These are phyloP conservation scores for Solanum chilense DNA, from an alignment of 257 asterid genomes.

Conservation along the genomic window DNA sequence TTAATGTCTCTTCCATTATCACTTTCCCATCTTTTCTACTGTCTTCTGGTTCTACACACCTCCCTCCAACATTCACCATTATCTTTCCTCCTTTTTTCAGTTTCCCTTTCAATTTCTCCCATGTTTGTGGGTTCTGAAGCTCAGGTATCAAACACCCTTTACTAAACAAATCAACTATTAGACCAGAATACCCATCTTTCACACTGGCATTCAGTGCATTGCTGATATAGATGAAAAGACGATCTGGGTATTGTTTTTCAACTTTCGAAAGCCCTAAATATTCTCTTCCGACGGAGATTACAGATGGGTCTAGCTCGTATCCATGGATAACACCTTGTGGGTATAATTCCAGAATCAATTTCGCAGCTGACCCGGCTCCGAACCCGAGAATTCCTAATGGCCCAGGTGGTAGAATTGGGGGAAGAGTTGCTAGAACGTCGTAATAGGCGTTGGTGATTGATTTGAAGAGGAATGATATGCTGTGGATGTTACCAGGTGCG, in stretches of 20 bases:
- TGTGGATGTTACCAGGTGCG: slow-evolving; percentile 92
- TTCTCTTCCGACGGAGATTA: slow-evolving; percentile 60
- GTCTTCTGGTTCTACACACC: slow-evolving; percentile 89
- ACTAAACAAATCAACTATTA: slow-evolving; percentile 55
- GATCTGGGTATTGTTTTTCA: slow-evolving; percentile 36
- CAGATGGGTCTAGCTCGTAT: slow-evolving; percentile 84
- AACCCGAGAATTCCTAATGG: slow-evolving; percentile 79
- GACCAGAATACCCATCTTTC: slow-evolving; percentile 60
- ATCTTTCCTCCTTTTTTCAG: slow-evolving; percentile 62
- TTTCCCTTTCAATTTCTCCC: slow-evolving; percentile 47
- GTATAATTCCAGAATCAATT: slow-evolving; percentile 46
- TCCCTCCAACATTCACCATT: slow-evolving; percentile 93
- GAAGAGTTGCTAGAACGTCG: slow-evolving; percentile 80
- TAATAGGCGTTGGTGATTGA: slow-evolving; percentile 59
- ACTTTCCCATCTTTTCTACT: slow-evolving; percentile 49
- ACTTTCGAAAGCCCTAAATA: slow-evolving; percentile 60
- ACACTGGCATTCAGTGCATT: slow-evolving; percentile 41
- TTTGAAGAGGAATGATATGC: slow-evolving; percentile 63
- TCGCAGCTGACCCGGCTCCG: slow-evolving; percentile 83
- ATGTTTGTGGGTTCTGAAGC: slow-evolving; percentile 52
- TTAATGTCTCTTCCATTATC: slow-evolving; percentile 69
- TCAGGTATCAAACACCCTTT: slow-evolving; percentile 72
- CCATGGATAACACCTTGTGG: slow-evolving; percentile 49
- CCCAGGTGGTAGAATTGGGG: slow-evolving; percentile 77
- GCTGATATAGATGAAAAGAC: slow-evolving; percentile 49